phyloP scores from a whole-genome alignment of 2,329 filamentous ascomycete genomes.

The Hypocreales sp. region DNA sequence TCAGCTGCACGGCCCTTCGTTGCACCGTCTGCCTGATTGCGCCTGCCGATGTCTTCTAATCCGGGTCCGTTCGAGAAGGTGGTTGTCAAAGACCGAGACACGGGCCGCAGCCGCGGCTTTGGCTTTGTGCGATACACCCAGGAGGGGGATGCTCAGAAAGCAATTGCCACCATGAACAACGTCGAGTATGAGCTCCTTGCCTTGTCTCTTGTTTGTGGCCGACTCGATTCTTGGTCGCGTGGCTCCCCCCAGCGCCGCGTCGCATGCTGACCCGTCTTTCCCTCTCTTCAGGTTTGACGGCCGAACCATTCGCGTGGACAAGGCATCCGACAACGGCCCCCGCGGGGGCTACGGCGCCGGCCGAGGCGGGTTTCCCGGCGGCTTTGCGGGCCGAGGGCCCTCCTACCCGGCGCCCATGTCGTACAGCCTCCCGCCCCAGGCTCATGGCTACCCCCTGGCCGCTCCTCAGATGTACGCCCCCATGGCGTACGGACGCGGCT shows the following conservation, averaged over 20 bases:
- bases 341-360: slow-evolving; percentile 24
- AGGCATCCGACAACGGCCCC: slow-evolving; percentile 68
- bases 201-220: too few species aligned
- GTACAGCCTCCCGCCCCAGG: slow-evolving; percentile 21
- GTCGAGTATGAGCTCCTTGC: slow-evolving; percentile 52
- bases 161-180: slow-evolving; percentile 72
- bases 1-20: background rate
- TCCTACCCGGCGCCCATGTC: slow-evolving; percentile 26
- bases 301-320: slow-evolving; percentile 87
- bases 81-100: slow-evolving; percentile 95
- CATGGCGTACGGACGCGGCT: slow-evolving; percentile 21
- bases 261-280: slow-evolving; percentile 1
- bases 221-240: slow-evolving; percentile 5
- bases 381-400: slow-evolving; percentile 28
- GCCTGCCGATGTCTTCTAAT: slow-evolving; percentile 7
- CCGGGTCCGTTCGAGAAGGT: slow-evolving; percentile 39
- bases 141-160: slow-evolving; percentile 60
- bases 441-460: slow-evolving; percentile 18
- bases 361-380: slow-evolving; percentile 19
- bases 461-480: slow-evolving; percentile 21
- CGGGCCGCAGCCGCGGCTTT: slow-evolving; percentile 90
- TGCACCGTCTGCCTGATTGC: background rate
- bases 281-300: slow-evolving; percentile 61
- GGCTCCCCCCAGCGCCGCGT: slow-evolving; percentile 1
- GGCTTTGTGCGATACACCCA: slow-evolving; percentile 84